phyloP scores from a whole-genome alignment of 805 yeast genomes.

The Kazachstania psychrophila region DNA sequence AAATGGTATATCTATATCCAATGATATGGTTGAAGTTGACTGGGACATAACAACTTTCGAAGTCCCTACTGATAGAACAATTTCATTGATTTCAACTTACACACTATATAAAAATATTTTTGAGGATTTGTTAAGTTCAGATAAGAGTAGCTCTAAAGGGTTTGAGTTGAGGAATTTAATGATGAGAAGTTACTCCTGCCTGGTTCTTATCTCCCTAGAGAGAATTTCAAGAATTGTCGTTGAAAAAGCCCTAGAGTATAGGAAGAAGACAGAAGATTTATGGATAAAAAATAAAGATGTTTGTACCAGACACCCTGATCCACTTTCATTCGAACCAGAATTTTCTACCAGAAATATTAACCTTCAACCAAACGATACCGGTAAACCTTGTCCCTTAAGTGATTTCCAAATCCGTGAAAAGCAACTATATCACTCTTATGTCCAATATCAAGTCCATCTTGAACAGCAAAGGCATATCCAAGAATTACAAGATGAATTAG shows the following conservation, averaged over 20 bases:
- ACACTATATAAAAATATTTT: constrained; percentile 9
- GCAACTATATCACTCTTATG: not conserved
- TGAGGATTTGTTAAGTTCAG: constrained; percentile 6
- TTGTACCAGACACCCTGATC: not conserved
- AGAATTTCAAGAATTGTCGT: constrained; percentile 13
- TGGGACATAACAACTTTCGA: constrained; percentile 11
- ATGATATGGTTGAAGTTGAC: constrained; percentile 4
- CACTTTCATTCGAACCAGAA: too few relatives aligned
- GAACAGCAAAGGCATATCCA: constrained; percentile 1
- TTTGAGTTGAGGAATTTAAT: constrained; percentile 5
- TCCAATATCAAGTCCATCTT: constrained; percentile 1
- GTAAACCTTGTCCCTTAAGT: too few relatives aligned
- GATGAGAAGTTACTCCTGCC: constrained; percentile 9
- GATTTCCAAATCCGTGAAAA: too few relatives aligned
- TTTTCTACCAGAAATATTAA: too few relatives aligned
- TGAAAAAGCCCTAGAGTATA: constrained; percentile 14
- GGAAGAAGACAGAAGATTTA: constrained; percentile 12
- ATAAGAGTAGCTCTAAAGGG: not conserved
- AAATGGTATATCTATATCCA: constrained; percentile 5
- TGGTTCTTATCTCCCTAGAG: constrained; percentile 9
- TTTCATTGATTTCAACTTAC: constrained; percentile 8
- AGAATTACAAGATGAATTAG: not conserved
- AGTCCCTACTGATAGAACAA: constrained; percentile 4
- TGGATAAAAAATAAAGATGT: not conserved
- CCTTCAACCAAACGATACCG: too few relatives aligned